These are phyloP conservation scores for Tothia fuscella DNA, from an alignment of 2,329 filamentous ascomycete species.

Conservation along the genomic window DNA sequence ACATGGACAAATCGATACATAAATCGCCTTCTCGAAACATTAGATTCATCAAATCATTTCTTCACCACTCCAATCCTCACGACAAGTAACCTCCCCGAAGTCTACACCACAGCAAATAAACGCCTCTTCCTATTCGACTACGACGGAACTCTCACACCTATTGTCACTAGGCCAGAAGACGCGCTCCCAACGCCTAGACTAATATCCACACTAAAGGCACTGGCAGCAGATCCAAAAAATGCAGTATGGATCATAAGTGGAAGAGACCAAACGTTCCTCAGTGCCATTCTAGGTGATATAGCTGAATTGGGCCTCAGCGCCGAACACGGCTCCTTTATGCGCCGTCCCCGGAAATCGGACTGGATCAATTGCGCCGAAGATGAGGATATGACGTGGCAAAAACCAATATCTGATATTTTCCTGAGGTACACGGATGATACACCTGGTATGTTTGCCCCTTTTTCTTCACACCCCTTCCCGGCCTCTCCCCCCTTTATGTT, in stretches of 20 bases:
- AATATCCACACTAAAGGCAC: conserved; percentile 62
- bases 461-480: neutral
- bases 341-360: conserved; percentile 58
- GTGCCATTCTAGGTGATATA: conserved; percentile 88
- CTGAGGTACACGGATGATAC: conserved; percentile 80
- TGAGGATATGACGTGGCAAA: conserved; percentile 87
- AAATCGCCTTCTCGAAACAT: conserved; percentile 64
- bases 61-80: conserved; percentile 75
- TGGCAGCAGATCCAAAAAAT: conserved; percentile 72
- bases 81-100: conserved; percentile 54
- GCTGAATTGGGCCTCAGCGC: conserved; percentile 81
- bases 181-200: conserved; percentile 80
- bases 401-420: conserved; percentile 72
- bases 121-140: conserved; percentile 98
- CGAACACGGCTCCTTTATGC: conserved; percentile 93
- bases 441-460: conserved; percentile 46
- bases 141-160: conserved; percentile 87
- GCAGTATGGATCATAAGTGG: conserved; percentile 98
- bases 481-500: neutral
- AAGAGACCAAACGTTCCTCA: conserved; percentile 81
- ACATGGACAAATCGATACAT: conserved; percentile 75
- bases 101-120: conserved; percentile 63
- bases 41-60: conserved; percentile 63
- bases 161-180: conserved; percentile 80
- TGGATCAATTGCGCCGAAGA: conserved; percentile 87